These are phyloP conservation scores for Pseudocercospora vitis DNA, from an alignment of 2,329 filamentous ascomycete genomes.

Conservation along the genomic window DNA sequence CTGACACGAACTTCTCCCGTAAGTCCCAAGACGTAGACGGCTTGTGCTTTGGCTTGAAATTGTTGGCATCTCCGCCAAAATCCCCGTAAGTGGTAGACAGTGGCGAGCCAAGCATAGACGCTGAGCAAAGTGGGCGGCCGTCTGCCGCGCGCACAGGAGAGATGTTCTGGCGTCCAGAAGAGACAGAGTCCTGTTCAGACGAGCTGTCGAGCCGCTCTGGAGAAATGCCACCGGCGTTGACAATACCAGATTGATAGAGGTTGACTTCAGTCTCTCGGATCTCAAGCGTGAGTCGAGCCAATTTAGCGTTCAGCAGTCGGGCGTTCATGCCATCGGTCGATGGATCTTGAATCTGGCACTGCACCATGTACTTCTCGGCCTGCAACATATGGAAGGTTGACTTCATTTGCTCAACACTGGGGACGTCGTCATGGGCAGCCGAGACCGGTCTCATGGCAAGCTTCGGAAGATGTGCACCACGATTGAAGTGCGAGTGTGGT, in stretches of 20 bases:
- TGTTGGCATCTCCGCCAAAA: background rate
- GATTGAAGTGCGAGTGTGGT: background rate
- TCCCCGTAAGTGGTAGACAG: background rate
- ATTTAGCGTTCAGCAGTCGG: conserved; percentile 12
- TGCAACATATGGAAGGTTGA: conserved; percentile 16
- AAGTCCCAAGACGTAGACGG: conserved; percentile 11
- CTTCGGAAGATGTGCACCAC: background rate
- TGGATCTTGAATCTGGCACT: background rate
- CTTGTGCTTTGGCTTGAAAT: background rate
- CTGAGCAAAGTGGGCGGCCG: conserved; percentile 7
- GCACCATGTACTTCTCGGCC: conserved; percentile 16
- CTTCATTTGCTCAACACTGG: conserved; percentile 9
- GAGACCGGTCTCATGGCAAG: background rate
- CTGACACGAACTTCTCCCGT: conserved; percentile 7
- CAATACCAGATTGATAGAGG: conserved; percentile 5
- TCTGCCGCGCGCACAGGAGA: conserved; percentile 17
- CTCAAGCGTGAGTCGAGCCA: conserved; percentile 9
- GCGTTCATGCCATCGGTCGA: background rate
- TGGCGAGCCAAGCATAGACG: conserved; percentile 16
- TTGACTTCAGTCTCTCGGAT: conserved; percentile 13
- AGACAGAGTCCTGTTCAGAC: conserved; percentile 7
- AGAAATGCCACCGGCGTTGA: conserved; percentile 1
- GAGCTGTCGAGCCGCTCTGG: conserved; percentile 17
- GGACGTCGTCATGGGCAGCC: background rate
- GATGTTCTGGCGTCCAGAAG: conserved; percentile 11